Percentiles rank a stretch among this genome's conserved stretches.
These are phyloP conservation scores for Linnemannia exigua DNA, from an alignment of 192 early-diverging fungal species.

Conservation along the genomic window DNA sequence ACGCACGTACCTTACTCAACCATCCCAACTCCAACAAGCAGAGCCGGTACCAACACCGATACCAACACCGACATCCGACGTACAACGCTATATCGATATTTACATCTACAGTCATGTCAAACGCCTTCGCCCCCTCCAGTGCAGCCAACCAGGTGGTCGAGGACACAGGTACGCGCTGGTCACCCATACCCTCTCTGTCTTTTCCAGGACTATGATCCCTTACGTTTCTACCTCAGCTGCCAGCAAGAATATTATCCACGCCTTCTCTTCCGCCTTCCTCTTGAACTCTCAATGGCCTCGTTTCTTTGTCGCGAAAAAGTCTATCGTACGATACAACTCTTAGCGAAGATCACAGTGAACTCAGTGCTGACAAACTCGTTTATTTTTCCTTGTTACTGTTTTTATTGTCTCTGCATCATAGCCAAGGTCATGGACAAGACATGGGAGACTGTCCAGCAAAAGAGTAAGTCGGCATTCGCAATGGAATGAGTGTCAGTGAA, in stretches of 20 bases:
- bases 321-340: neutral
- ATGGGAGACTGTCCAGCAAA: constrained; percentile 95
- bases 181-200: neutral
- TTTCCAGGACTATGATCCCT: neutral
- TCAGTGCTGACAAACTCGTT: neutral
- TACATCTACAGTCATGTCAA: neutral
- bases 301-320: too few relatives aligned
- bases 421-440: constrained; percentile 76
- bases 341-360: neutral
- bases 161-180: constrained; percentile 59
- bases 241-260: too few relatives aligned
- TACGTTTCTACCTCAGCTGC: neutral
- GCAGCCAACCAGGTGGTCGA: constrained; percentile 68
- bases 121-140: constrained; percentile 38
- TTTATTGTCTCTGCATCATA: constrained; percentile 21
- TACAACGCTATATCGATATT: neutral
- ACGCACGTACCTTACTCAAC: neutral
- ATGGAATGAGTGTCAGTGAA: neutral
- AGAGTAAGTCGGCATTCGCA: constrained; percentile 73
- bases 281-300: neutral
- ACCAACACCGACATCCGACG: neutral
- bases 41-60: neutral
- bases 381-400: neutral
- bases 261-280: too few relatives aligned
- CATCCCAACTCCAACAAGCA: neutral